Base-by-base conservation (phyloP, 345 rosid genomes). In the Balakata baccata region DNA sequence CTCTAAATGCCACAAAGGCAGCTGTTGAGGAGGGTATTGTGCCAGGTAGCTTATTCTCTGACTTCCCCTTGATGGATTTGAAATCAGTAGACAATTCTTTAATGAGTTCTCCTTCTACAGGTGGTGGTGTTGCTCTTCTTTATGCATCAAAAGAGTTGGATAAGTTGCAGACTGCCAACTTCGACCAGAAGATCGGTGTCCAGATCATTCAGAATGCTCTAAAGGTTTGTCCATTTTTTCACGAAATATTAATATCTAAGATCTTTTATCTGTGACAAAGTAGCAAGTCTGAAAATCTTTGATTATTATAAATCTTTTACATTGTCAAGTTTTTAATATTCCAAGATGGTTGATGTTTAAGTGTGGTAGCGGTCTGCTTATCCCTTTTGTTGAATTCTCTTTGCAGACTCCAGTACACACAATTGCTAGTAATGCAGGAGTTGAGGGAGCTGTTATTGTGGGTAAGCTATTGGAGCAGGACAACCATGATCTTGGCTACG, bases 11-110 rank as follows among this genome's bases (percentile, higher is more conserved):
- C 41, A 93, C 99, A 5, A 95, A 93, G 81, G 99, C 99, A 75
- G 99, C 99, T 20, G 97, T 95, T 37, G 99, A 95, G 80, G 99
- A 93, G 90, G 99, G 98, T 72, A 95, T 95, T 72, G 97, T 95
- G 51, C 89, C 99, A 72, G 99, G 98, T 92, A 83, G 70, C 11
- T 47, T 54, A 54, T 58, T 9, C 11, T 52, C 59, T 11, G 2
- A 45, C 25, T 25, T 61, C 63, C 37, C 17, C 39, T 0, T 11
- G 5, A n/a, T n/a, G 18, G 38, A 17, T n/a, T 18, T 41, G 1
- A 12, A 70, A 47, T 7, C 45, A 25, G 9, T 34, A 13, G 12
- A 18, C 39, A 14, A 46, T 1, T n/a, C 41, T 20, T 18, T 12
- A 13, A 54, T 23, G 6, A 3, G 43, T 25, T 52, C n/a, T 34